Evolutionary conservation across 192 early-diverging fungal species (phyloP).

Genomic region (Chytriomyces sp.): DNA sequence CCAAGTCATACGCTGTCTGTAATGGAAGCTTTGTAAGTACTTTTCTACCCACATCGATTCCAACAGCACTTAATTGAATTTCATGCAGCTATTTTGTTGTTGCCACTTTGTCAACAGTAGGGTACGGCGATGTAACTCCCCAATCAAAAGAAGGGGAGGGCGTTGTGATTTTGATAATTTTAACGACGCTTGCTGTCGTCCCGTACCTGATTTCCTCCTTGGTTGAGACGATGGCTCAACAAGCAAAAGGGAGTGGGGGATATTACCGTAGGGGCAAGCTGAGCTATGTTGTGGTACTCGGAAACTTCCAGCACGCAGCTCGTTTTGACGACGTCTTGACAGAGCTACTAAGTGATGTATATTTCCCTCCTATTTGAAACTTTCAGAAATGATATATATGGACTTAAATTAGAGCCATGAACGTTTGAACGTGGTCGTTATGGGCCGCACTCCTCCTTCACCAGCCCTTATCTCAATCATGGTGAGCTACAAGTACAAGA

Average conservation of each 20-base stretch:
- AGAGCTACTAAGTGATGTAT: slow-evolving; percentile 30
- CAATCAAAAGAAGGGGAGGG: slow-evolving; percentile 52
- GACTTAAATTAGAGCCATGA: background rate
- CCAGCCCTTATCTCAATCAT: slow-evolving; percentile 29
- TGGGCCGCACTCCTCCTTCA: slow-evolving; percentile 30
- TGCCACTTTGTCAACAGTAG: slow-evolving; percentile 71
- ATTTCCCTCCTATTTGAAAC: background rate
- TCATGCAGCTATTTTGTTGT: slow-evolving; percentile 58
- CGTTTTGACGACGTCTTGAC: slow-evolving; percentile 31
- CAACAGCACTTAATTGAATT: too few relatives aligned
- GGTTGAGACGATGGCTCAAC: slow-evolving; percentile 27
- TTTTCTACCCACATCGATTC: too few relatives aligned
- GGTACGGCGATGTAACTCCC: slow-evolving; percentile 72
- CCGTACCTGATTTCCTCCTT: slow-evolving; percentile 51
- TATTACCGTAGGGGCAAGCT: slow-evolving; percentile 29
- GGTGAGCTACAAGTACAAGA: slow-evolving; percentile 20
- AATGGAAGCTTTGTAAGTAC: too few relatives aligned
- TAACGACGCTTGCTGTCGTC: slow-evolving; percentile 60
- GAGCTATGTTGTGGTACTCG: slow-evolving; percentile 41
- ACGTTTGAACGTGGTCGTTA: slow-evolving; percentile 34
- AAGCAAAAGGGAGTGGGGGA: slow-evolving; percentile 31
- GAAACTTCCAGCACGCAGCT: slow-evolving; percentile 18
- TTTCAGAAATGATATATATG: background rate
- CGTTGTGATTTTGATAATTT: slow-evolving; percentile 63
- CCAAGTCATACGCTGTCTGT: slow-evolving; percentile 14